Conservation (phyloP, 495 filamentous ascomycete genomes). For the Neurospora hispaniola region DNA sequence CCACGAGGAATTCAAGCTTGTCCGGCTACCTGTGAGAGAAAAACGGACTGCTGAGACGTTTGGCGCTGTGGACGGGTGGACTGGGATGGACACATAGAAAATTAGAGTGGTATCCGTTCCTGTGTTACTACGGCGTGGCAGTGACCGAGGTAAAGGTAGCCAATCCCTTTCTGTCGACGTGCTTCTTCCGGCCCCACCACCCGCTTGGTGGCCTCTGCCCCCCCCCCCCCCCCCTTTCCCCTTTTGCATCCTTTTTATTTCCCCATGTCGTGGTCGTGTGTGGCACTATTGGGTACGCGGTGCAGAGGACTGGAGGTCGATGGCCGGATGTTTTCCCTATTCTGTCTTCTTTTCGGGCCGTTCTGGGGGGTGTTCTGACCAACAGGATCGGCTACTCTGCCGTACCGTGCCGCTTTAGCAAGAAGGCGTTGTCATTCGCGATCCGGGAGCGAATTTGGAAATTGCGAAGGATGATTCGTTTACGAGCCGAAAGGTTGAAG, state of each 20-base stretch:
- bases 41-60: background rate
- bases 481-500: background rate
- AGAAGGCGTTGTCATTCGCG: background rate
- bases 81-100: background rate
- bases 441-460: background rate
- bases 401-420: background rate
- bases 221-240: background rate
- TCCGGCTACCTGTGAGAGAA: too few species aligned
- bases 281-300: background rate
- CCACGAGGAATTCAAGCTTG: background rate
- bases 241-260: background rate
- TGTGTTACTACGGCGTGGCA: background rate
- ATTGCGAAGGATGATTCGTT: background rate
- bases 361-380: background rate
- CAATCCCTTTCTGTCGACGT: background rate
- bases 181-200: background rate
- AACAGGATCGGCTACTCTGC: background rate
- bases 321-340: background rate
- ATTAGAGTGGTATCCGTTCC: background rate
- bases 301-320: background rate
- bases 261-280: background rate
- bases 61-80: background rate
- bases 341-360: background rate
- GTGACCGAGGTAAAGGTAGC: background rate
- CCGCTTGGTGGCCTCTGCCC: background rate